phyloP scores from a whole-genome alignment of 1,139 yeast genomes.

The Torulaspora globosa region DNA sequence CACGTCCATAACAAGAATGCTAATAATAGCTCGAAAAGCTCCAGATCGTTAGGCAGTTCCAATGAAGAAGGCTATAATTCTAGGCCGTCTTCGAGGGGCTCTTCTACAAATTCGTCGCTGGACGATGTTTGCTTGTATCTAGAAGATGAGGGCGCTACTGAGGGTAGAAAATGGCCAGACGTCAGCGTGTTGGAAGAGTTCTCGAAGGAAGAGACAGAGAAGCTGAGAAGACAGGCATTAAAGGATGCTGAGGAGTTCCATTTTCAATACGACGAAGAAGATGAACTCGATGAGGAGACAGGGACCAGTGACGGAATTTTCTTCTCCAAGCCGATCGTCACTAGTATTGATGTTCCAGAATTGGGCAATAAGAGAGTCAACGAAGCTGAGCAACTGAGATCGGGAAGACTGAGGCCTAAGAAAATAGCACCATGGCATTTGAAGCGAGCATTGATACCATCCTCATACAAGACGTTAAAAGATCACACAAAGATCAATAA shows the following conservation, averaged over 20 bases:
- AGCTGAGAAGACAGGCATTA: slow-evolving; percentile 43
- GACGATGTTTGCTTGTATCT: slow-evolving; percentile 87
- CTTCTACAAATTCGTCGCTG: slow-evolving; percentile 66
- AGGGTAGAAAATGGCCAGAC: slow-evolving; percentile 69
- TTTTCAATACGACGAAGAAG: slow-evolving; percentile 36
- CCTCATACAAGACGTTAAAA: slow-evolving; percentile 12
- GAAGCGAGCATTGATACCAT: slow-evolving; percentile 27
- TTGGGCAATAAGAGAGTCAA: slow-evolving; percentile 49
- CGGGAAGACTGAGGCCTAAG: slow-evolving; percentile 67
- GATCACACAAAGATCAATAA: slow-evolving; percentile 13
- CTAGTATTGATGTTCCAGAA: slow-evolving; percentile 43
- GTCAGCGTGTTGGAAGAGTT: slow-evolving; percentile 68
- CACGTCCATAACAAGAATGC: slow-evolving; percentile 25
- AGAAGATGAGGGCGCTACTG: slow-evolving; percentile 44
- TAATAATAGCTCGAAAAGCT: slow-evolving; percentile 14
- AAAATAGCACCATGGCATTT: slow-evolving; percentile 75
- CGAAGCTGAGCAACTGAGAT: slow-evolving; percentile 57
- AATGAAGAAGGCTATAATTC: slow-evolving; percentile 28
- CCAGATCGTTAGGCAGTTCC: slow-evolving; percentile 14
- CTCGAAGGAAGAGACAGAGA: slow-evolving; percentile 61
- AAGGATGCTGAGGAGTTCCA: slow-evolving; percentile 42
- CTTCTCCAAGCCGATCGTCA: slow-evolving; percentile 41
- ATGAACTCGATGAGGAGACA: slow-evolving; percentile 27
- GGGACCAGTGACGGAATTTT: slow-evolving; percentile 33
- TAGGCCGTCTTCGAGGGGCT: slow-evolving; percentile 41